Percentiles rank a stretch among this genome's conserved stretches.
phyloP scores from a whole-genome alignment of 2,329 filamentous ascomycete species.

The Fusarium domesticum region DNA sequence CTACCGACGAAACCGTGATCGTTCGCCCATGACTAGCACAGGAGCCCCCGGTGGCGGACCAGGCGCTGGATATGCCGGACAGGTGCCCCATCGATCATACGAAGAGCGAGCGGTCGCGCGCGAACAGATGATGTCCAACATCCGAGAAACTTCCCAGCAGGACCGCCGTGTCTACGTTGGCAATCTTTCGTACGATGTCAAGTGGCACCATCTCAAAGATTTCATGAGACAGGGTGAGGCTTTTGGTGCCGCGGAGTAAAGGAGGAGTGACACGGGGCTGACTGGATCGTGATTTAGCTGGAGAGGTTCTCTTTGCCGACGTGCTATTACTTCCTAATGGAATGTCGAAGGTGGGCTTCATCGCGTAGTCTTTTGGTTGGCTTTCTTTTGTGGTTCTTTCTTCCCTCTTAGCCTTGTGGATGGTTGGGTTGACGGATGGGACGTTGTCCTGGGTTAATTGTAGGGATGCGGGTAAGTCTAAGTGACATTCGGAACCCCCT shows the following conservation, averaged over 20 bases:
- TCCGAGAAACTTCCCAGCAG: constrained; percentile 93
- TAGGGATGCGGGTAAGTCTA: constrained; percentile 98
- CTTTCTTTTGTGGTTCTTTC: constrained; percentile 67
- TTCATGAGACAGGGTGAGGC: constrained; percentile 98
- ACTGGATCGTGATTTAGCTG: constrained; percentile 61
- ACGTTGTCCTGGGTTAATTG: constrained; percentile 80
- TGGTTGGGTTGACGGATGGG: constrained; percentile 99
- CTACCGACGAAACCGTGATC: constrained; percentile 69
- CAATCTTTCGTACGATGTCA: constrained; percentile 98
- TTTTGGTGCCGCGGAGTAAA: constrained; percentile 26
- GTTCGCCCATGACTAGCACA: constrained; percentile 81
- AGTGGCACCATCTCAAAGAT: constrained; percentile 99
- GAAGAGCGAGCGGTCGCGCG: constrained; percentile 82
- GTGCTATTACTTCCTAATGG: constrained; percentile 99
- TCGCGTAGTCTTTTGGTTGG: constrained; percentile 84
- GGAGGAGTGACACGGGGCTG: constrained; percentile 35
- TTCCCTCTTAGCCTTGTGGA: constrained; percentile 71
- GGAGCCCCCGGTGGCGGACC: constrained; percentile 68
- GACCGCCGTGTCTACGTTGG: constrained; percentile 99
- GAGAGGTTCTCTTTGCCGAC: constrained; percentile 99
- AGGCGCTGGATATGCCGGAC: constrained; percentile 61
- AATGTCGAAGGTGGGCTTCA: constrained; percentile 99
- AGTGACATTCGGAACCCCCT: not conserved
- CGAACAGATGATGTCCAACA: constrained; percentile 93
- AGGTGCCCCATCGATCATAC: constrained; percentile 65